Conservation (phyloP, 179 eudicot species). For the Vitellaria paradoxa region DNA sequence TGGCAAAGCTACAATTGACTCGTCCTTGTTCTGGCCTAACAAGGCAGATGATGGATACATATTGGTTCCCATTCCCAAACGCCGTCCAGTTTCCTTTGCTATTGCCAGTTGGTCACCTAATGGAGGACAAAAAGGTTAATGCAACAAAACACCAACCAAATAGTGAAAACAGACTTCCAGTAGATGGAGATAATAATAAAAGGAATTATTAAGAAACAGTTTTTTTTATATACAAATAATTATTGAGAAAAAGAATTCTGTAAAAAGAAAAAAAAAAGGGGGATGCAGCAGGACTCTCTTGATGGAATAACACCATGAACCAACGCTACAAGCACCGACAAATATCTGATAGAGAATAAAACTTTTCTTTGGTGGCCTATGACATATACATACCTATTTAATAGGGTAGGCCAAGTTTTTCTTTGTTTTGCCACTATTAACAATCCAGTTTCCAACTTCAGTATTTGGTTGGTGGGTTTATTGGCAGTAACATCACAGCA, state of each 20-base stretch:
- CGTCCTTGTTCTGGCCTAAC: constrained; percentile 79
- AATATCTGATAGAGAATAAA: not conserved
- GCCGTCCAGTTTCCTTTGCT: constrained; percentile 88
- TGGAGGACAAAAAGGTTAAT: constrained; percentile 12
- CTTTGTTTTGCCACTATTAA: not conserved
- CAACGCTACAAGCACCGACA: not conserved
- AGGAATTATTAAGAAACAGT: not conserved
- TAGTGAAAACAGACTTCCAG: not conserved
- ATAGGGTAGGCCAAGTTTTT: not conserved
- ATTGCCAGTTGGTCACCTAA: constrained; percentile 93
- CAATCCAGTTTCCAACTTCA: not conserved
- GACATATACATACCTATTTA: not conserved
- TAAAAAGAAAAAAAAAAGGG: no score
- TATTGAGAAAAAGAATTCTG: not conserved
- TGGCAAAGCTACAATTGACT: constrained; percentile 69
- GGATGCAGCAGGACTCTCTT: not conserved
- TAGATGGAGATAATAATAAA: not conserved
- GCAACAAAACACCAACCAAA: constrained; percentile 3
- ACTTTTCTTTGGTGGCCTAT: not conserved
- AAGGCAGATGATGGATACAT: constrained; percentile 93
- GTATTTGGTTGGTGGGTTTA: not conserved
- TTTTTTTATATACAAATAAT: not conserved
- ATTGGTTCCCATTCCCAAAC: constrained; percentile 94
- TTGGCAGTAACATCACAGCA: not conserved
- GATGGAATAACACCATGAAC: not conserved